Evolutionary conservation across 179 eudicot genomes (phyloP), one percentile per base, ranked within the genome.

Genomic region (Silene vulgaris): DNA sequence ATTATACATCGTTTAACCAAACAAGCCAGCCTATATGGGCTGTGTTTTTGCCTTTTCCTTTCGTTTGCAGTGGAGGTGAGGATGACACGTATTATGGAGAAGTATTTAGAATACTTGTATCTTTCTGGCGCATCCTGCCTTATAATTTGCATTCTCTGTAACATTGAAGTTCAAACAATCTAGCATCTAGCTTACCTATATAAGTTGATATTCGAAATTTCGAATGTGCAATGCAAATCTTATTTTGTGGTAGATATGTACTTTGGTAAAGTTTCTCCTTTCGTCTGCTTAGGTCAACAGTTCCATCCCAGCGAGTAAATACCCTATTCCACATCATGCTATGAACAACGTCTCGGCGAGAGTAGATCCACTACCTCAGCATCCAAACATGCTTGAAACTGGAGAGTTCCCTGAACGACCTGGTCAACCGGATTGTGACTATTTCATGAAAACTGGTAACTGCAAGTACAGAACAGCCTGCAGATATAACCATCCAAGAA

Each of bases 401-500:
- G 81, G 81, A 63, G 88, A 85, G 75, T 83, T 80, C 56, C 86
- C 88, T 23, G 81, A 83, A 68, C 77, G 84, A 54, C 81, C 81
- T 2, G 84, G 84, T 72, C 77, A 80, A 69, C 88, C 81, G 30
- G 84, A 85, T 29, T 85, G 88, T 67, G 86, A 83, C 11, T 83
- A 70, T 74, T 85, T 80, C 67, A 43, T 85, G 80, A 83, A 74
- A 79, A 80, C 82, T 48, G 88, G 88, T 63, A 81, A 83, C 72
- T 85, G 88, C 81, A 85, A 85, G 65, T 85, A 80, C 78, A 72
- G 79, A 69, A 69, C 88, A 14, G 71, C 75, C 16, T 85, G 88
- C 70, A 78, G 82, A 65, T 85, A 78, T 72, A 77, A 85, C 56
- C 88, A 85, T 78, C 88, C 88, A 12, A 69, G 60, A 74, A 80